Base-by-base conservation (phyloP, 768 basidiomycete genomes). In the Leccinellum rugosiceps region DNA sequence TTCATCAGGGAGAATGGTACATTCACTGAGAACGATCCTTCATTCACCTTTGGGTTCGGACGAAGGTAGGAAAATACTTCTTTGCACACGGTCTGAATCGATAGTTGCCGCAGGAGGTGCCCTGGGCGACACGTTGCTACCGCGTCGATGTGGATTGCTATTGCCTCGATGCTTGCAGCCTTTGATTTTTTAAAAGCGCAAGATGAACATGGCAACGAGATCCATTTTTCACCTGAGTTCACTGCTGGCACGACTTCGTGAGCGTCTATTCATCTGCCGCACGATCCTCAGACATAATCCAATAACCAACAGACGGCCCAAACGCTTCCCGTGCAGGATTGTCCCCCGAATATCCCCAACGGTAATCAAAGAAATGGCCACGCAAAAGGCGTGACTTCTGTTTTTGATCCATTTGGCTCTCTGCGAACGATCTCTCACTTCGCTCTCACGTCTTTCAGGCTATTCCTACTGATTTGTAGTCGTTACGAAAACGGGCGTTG, bases 1-100 rank as follows among this genome's bases (percentile, higher is more conserved):
- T 81, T 74, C 47, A 1, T 70, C 1, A 60, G 47, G 28, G 53
- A 58, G 13, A 56, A 71, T 46, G 69, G 59, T 17, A 51, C 58
- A 4, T 58, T 63, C 26, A 53, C n/a, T 6, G 57, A 56, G 7
- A 34, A 19, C 6, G 58, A 60, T 2, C n/a, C 2, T 31, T 38
- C 62, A 4, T 52, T 61, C n/a, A 38, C 54, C 6, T 69, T 69
- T 13, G 69, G 67, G n/a, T 66, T 63, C 11, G 67, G 69, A 41
- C 60, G 68, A 59, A 68, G 68, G 68, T 65, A 32, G 3, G 55
- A 31, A 23, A 31, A 14, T 41, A 11, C 3, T 15, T n/a, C 30
- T 46, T 26, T 58, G 11, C n/a, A 3, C 11, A 35, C 28, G 32
- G 41, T 23, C 7, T 17, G n/a, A 44, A 28, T 3, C 15, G 31